Conservation (phyloP, 192 early-diverging fungal genomes). For the Linnemannia elongata region DNA sequence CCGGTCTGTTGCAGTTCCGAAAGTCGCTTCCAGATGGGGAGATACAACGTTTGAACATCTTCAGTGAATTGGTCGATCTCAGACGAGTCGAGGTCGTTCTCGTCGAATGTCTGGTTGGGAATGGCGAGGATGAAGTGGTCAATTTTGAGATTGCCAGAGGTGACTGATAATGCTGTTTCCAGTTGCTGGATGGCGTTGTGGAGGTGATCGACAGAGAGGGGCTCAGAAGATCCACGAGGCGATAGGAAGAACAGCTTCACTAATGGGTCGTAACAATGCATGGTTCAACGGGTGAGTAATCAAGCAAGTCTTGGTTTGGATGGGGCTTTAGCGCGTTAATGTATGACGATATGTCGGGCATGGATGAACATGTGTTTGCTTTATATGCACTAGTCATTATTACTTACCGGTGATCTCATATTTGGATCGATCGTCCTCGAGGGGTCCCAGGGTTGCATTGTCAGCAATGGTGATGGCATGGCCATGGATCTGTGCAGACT, state of each 20-base stretch:
- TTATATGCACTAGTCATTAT: not conserved
- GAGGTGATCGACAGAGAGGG: constrained; percentile 29
- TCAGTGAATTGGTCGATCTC: constrained; percentile 22
- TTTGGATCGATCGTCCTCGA: constrained; percentile 60
- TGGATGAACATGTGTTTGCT: not conserved
- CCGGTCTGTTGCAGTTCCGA: constrained; percentile 47
- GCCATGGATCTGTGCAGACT: constrained; percentile 30
- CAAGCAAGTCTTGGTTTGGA: not conserved
- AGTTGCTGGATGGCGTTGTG: constrained; percentile 17
- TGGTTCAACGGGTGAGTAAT: not conserved
- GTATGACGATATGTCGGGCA: not conserved
- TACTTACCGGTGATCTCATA: constrained; percentile 56
- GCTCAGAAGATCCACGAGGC: constrained; percentile 3
- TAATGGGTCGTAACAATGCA: not conserved
- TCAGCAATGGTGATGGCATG: constrained; percentile 53
- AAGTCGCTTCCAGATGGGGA: constrained; percentile 35
- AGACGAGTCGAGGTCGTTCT: constrained; percentile 46
- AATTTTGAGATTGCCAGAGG: constrained; percentile 1
- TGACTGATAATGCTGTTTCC: not conserved
- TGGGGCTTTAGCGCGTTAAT: not conserved
- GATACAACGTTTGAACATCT: constrained; percentile 10
- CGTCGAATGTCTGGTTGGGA: constrained; percentile 40
- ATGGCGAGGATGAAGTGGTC: constrained; percentile 33
- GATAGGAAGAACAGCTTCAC: constrained; percentile 47
- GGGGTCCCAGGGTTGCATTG: constrained; percentile 32